Conservation (phyloP, 306 rosid species). For the Chamaecrista fasciculata region DNA sequence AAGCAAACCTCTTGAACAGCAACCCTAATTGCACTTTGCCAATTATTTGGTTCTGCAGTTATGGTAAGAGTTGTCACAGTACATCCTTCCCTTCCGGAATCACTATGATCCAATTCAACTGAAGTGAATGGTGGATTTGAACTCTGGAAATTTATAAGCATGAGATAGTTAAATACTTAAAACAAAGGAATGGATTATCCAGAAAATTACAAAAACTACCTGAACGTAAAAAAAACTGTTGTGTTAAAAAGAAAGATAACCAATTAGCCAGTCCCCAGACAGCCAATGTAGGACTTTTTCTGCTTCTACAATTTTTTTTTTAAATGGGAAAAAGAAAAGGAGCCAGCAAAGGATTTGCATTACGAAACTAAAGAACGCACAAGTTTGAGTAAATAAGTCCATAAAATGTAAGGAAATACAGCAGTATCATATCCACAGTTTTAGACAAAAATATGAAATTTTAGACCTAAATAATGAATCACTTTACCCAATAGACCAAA, state of each 20-base stretch:
- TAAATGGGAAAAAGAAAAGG: not conserved
- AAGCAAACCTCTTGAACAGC: constrained; percentile 94
- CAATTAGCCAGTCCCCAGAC: not conserved
- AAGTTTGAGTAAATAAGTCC: not conserved
- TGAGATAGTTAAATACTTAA: constrained; percentile 29
- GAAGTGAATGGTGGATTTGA: constrained; percentile 98
- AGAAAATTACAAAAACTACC: constrained; percentile 15
- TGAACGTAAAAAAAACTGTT: not conserved
- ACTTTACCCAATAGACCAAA: too few species aligned
- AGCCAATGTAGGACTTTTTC: not conserved
- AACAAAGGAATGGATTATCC: constrained; percentile 14
- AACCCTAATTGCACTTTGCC: constrained; percentile 88
- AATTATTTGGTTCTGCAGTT: constrained; percentile 93
- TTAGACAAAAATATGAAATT: not conserved
- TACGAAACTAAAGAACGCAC: constrained; percentile 1
- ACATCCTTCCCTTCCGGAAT: constrained; percentile 99
- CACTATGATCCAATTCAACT: constrained; percentile 97
- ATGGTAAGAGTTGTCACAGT: constrained; percentile 98
- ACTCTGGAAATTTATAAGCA: constrained; percentile 59
- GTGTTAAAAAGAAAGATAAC: not conserved
- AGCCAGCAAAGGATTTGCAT: constrained; percentile 1
- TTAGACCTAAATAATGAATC: too few species aligned
- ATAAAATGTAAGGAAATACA: not conserved
- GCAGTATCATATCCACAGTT: not conserved
- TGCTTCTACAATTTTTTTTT: not conserved